Percentiles rank a stretch among this genome's conserved stretches.
These are phyloP conservation scores for Tolypocladium guangdongense DNA, from an alignment of 2,329 filamentous ascomycete genomes.

Conservation along the genomic window DNA sequence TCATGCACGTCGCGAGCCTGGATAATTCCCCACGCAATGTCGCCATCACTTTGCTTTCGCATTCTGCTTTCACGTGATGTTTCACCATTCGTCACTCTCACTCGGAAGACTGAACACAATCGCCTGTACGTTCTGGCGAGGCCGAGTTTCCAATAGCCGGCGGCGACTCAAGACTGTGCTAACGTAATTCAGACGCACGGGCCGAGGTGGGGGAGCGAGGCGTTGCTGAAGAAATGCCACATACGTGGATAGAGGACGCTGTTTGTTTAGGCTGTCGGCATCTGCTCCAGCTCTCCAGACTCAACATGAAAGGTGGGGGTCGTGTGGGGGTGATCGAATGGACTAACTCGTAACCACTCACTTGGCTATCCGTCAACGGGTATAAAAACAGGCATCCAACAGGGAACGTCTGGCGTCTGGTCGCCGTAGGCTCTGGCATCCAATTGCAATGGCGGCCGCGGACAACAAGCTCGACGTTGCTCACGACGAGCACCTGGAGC, in stretches of 20 bases:
- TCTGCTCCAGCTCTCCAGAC: too few relatives aligned
- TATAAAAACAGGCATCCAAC: neutral
- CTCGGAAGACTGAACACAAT: neutral
- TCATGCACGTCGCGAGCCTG: too few relatives aligned
- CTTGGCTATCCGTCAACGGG: neutral
- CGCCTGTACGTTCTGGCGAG: fast-evolving
- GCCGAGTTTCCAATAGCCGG: neutral
- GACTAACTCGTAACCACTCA: too few relatives aligned
- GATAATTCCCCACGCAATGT: neutral
- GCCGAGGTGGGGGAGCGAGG: neutral
- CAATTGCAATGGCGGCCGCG: neutral
- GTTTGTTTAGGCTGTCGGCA: too few relatives aligned
- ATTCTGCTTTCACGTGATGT: too few relatives aligned
- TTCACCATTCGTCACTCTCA: too few relatives aligned
- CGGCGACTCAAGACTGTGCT: neutral
- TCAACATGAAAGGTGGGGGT: neutral
- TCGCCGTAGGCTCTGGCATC: neutral
- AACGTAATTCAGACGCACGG: neutral
- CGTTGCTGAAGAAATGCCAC: too few relatives aligned
- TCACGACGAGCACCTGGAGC: constrained; percentile 5
- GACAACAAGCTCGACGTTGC: constrained; percentile 3
- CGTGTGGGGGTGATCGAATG: too few relatives aligned
- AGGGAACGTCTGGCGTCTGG: neutral
- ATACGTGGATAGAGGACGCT: too few relatives aligned
- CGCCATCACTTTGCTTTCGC: too few relatives aligned